Evolutionary conservation across 352 stramenopile genomes (phyloP).

Genomic region (Phytophthora citricola): DNA sequence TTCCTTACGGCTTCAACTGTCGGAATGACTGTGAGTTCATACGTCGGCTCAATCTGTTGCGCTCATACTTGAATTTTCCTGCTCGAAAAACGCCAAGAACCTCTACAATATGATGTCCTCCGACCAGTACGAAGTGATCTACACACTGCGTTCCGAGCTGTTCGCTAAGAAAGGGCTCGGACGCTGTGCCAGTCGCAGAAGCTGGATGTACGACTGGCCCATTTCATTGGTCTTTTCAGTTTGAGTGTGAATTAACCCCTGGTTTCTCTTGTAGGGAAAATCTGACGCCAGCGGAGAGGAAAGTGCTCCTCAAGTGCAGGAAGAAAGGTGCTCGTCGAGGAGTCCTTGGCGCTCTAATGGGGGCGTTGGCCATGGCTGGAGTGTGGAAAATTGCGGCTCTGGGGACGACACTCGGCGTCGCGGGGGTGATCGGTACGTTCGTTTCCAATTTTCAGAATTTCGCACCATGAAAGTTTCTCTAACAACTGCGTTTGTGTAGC

Average conservation of each 20-base stretch:
- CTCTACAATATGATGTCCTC: constrained; percentile 6
- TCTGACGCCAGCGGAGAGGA: constrained; percentile 12
- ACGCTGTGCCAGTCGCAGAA: neutral
- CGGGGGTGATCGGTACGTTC: constrained; percentile 17
- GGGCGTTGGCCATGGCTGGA: constrained; percentile 15
- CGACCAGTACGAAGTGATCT: constrained; percentile 28
- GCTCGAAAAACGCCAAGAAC: neutral
- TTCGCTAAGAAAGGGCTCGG: constrained; percentile 11
- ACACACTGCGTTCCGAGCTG: constrained; percentile 17
- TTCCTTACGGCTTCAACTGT: neutral
- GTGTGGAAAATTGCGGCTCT: constrained; percentile 23
- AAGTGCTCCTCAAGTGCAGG: constrained; percentile 16
- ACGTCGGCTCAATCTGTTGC: neutral
- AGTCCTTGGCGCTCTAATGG: constrained; percentile 11
- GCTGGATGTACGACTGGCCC: constrained; percentile 8
- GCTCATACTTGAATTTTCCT: constrained; percentile 9
- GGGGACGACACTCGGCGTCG: constrained; percentile 13
- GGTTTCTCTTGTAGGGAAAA: constrained; percentile 4
- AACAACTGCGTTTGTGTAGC: constrained; percentile 3
- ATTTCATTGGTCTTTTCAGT: neutral
- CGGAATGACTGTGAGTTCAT: neutral
- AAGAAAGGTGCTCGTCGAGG: constrained; percentile 16
- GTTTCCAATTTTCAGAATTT: neutral
- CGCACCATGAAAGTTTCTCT: neutral
- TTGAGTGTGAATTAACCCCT: neutral